These are phyloP conservation scores for Scheffersomyces parashehatae DNA, from an alignment of 1,139 yeast species.

Conservation along the genomic window DNA sequence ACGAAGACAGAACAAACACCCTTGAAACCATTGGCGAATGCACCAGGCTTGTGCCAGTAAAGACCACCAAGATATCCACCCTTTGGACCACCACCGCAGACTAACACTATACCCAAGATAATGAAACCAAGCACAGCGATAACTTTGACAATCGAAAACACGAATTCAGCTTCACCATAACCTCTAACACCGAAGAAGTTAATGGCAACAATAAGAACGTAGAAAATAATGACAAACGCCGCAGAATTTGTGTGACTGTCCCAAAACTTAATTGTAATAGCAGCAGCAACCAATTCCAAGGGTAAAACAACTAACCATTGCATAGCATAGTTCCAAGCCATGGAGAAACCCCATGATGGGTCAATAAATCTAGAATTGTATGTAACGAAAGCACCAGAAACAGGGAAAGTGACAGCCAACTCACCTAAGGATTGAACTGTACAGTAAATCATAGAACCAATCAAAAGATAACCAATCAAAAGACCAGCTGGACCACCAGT, in stretches of 20 bases:
- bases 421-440: slow-evolving; percentile 88
- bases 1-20: slow-evolving; percentile 45
- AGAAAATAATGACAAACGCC: slow-evolving; percentile 41
- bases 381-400: slow-evolving; percentile 76
- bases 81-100: slow-evolving; percentile 40
- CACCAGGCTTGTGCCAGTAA: slow-evolving; percentile 48
- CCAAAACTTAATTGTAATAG: slow-evolving; percentile 41
- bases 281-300: slow-evolving; percentile 67
- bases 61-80: slow-evolving; percentile 47
- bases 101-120: slow-evolving; percentile 40
- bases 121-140: slow-evolving; percentile 40
- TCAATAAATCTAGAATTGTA: slow-evolving; percentile 72
- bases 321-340: slow-evolving; percentile 78
- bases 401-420: slow-evolving; percentile 75
- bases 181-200: slow-evolving; percentile 44
- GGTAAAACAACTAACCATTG: slow-evolving; percentile 82
- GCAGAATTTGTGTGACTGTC: slow-evolving; percentile 32
- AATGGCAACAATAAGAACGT: slow-evolving; percentile 32
- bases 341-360: slow-evolving; percentile 75
- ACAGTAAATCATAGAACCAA: slow-evolving; percentile 70
- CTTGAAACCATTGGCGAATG: slow-evolving; percentile 42
- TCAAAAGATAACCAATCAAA: slow-evolving; percentile 64
- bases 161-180: slow-evolving; percentile 47
- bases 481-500: slow-evolving; percentile 84
- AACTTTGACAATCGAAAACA: slow-evolving; percentile 38